A percentile compares a stretch with the other conserved stretches of the same genome.
Conservation (phyloP, 2,329 filamentous ascomycete species). For the Fusarium pseudonygamai region DNA sequence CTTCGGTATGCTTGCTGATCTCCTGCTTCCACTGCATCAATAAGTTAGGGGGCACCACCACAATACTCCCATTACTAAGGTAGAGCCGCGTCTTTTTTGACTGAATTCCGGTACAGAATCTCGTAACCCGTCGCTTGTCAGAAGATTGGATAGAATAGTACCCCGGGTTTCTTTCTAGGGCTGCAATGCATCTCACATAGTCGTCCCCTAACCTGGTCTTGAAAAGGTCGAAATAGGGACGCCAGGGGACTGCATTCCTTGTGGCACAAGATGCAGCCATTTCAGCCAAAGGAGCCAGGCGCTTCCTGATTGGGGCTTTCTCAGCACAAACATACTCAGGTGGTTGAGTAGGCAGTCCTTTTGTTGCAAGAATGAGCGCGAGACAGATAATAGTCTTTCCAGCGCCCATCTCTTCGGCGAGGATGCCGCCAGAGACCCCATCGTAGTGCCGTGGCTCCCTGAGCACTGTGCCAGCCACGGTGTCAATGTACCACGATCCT, state of each 20-base stretch:
- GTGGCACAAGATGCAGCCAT: constrained; percentile 80
- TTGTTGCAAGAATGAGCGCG: constrained; percentile 78
- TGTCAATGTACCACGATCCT: constrained; percentile 74
- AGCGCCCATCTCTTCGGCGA: constrained; percentile 82
- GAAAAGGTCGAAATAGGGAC: constrained; percentile 66
- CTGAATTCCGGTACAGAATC: constrained; percentile 19
- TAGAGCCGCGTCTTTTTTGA: constrained; percentile 61
- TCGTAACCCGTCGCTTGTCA: constrained; percentile 44
- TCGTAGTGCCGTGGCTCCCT: constrained; percentile 78
- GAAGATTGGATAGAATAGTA: constrained; percentile 66
- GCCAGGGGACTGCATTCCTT: constrained; percentile 76
- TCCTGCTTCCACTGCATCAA: constrained; percentile 86
- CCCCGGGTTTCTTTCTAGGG: constrained; percentile 66
- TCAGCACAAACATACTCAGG: constrained; percentile 67
- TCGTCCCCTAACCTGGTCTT: constrained; percentile 57
- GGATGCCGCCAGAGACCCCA: constrained; percentile 76
- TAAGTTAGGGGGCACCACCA: constrained; percentile 86
- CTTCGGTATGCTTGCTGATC: constrained; percentile 78
- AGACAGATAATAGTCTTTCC: constrained; percentile 93
- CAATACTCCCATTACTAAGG: constrained; percentile 75
- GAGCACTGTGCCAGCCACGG: constrained; percentile 68
- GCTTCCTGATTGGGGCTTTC: constrained; percentile 51
- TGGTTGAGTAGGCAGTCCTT: constrained; percentile 71
- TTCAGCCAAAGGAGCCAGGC: constrained; percentile 71
- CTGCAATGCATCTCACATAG: constrained; percentile 63